Conservation (phyloP, 2,329 filamentous ascomycete species). For the Fusarium sp. region DNA sequence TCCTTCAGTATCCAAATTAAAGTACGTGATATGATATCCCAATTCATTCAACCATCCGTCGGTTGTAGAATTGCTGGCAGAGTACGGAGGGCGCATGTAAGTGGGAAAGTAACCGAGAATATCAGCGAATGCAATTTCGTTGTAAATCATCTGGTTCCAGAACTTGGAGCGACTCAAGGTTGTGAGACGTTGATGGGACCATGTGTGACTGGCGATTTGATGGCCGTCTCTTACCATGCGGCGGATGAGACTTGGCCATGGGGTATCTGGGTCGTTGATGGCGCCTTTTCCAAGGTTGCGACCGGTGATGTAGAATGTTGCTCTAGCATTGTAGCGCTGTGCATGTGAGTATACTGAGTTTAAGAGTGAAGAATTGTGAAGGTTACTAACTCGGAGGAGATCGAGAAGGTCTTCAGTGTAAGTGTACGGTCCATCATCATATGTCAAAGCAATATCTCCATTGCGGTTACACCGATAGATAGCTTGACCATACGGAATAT, state of each 20-base stretch:
- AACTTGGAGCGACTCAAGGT: slow-evolving; percentile 51
- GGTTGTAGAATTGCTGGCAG: slow-evolving; percentile 57
- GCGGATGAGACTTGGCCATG: slow-evolving; percentile 53
- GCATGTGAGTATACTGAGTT: not conserved
- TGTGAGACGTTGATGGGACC: slow-evolving; percentile 60
- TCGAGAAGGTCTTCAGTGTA: slow-evolving; percentile 59
- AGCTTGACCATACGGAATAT: slow-evolving; percentile 66
- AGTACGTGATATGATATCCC: slow-evolving; percentile 71
- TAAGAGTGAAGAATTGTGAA: fast-evolving
- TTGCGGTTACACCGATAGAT: slow-evolving; percentile 57
- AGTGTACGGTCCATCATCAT: slow-evolving; percentile 60
- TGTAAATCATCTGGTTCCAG: slow-evolving; percentile 56
- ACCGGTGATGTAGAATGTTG: slow-evolving; percentile 56
- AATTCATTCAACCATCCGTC: slow-evolving; percentile 57
- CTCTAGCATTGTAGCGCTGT: slow-evolving; percentile 52
- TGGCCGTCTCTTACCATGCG: slow-evolving; percentile 67
- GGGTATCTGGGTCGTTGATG: slow-evolving; percentile 55
- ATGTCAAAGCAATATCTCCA: slow-evolving; percentile 58
- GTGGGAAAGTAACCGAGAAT: slow-evolving; percentile 57
- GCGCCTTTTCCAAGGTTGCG: slow-evolving; percentile 56
- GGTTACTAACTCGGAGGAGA: slow-evolving; percentile 46
- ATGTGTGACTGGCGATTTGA: slow-evolving; percentile 69
- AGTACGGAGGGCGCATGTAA: slow-evolving; percentile 62
- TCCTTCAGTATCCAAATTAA: slow-evolving; percentile 71
- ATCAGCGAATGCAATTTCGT: slow-evolving; percentile 58